Conservation (phyloP, 345 rosid genomes). For the Psidium guajava region DNA sequence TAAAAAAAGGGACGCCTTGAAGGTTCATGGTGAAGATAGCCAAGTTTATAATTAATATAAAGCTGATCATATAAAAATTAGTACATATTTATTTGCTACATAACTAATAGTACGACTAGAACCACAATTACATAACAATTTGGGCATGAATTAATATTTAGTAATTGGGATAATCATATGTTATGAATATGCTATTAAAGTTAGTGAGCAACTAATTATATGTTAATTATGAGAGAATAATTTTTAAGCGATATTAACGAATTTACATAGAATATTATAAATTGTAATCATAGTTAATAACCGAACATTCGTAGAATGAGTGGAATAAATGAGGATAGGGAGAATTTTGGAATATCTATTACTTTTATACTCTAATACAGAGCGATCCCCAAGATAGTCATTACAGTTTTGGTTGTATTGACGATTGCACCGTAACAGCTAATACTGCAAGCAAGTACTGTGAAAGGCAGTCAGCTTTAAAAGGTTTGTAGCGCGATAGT, state of each 20-base stretch:
- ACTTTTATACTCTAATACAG: not conserved
- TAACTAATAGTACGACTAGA: too few relatives aligned
- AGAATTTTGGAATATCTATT: not conserved
- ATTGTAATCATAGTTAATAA: not conserved
- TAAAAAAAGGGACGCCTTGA: too few relatives aligned
- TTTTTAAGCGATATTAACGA: not conserved
- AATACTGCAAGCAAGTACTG: not conserved
- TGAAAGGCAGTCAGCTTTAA: not conserved
- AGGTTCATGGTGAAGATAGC: too few relatives aligned
- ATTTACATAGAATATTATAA: not conserved
- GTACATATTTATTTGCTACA: too few relatives aligned
- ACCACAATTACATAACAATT: too few relatives aligned
- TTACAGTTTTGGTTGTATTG: not conserved
- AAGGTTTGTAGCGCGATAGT: not conserved
- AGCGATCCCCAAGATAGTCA: not conserved
- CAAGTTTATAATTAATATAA: too few relatives aligned
- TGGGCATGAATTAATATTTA: too few relatives aligned
- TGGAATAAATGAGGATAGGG: not conserved
- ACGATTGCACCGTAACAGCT: not conserved
- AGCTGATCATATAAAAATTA: too few relatives aligned
- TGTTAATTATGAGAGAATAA: too few relatives aligned
- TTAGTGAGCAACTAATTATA: too few relatives aligned
- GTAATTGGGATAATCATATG: too few relatives aligned
- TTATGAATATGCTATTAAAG: too few relatives aligned
- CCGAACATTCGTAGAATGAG: not conserved